phyloP scores from a whole-genome alignment of 805 yeast species.

The Lachancea nothofagi region DNA sequence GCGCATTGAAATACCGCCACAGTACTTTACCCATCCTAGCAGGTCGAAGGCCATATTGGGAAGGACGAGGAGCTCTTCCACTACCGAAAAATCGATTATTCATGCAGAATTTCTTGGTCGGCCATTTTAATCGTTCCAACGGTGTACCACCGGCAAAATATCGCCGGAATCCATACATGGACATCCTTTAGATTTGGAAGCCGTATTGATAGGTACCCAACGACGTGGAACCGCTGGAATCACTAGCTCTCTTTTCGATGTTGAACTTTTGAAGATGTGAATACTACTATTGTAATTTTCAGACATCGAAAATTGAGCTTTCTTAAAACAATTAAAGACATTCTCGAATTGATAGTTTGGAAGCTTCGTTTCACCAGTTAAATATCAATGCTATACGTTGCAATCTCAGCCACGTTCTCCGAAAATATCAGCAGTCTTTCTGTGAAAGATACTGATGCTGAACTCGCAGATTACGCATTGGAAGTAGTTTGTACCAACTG shows the following conservation, averaged over 20 bases:
- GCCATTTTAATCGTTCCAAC: background rate
- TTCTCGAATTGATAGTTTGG: background rate
- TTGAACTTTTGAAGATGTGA: too few species aligned
- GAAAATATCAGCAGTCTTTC: slow-evolving; percentile 50
- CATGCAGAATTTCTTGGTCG: background rate
- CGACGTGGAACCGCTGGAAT: too few species aligned
- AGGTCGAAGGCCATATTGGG: slow-evolving; percentile 1
- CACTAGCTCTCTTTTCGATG: background rate
- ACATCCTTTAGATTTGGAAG: too few species aligned
- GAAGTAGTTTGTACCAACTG: slow-evolving; percentile 71
- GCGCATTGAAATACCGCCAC: slow-evolving; percentile 38
- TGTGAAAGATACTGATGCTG: slow-evolving; percentile 53
- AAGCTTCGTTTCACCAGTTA: background rate
- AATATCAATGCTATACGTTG: slow-evolving; percentile 25
- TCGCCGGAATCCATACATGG: background rate
- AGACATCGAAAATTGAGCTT: background rate
- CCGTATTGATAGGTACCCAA: too few species aligned
- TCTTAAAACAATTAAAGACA: background rate
- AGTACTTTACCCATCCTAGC: slow-evolving; percentile 15
- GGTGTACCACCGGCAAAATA: background rate
- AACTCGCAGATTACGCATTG: slow-evolving; percentile 74
- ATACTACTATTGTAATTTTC: background rate
- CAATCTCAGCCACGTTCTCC: slow-evolving; percentile 25
- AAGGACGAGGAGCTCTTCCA: background rate
- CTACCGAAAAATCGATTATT: background rate